phyloP scores from a whole-genome alignment of 352 stramenopile species.

The Phytophthora sojae region DNA sequence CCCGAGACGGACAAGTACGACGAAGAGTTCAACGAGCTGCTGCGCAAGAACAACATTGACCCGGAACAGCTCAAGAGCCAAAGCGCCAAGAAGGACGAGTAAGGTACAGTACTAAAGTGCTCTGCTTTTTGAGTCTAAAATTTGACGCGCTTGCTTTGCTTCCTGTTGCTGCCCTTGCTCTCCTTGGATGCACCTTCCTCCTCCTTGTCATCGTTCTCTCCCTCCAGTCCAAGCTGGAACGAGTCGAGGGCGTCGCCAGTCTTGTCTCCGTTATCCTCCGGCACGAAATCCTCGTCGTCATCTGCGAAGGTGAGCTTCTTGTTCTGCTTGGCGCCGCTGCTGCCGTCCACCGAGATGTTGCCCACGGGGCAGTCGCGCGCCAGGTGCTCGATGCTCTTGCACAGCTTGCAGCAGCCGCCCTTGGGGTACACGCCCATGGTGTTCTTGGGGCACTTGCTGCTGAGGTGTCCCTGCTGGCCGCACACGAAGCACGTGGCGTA shows the following conservation, averaged over 20 bases:
- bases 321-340: slow-evolving; percentile 65
- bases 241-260: slow-evolving; percentile 67
- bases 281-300: slow-evolving; percentile 54
- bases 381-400: slow-evolving; percentile 84
- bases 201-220: slow-evolving; percentile 42
- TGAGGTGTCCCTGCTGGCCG: slow-evolving; percentile 86
- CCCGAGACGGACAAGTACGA: slow-evolving; percentile 75
- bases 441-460: slow-evolving; percentile 86
- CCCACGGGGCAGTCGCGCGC: slow-evolving; percentile 82
- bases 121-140: slow-evolving; percentile 40
- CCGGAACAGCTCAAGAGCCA: slow-evolving; percentile 61
- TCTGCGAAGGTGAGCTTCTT: slow-evolving; percentile 83
- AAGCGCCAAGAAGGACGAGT: slow-evolving; percentile 37
- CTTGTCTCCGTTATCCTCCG: slow-evolving; percentile 34
- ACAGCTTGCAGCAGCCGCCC: slow-evolving; percentile 91
- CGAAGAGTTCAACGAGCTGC: slow-evolving; percentile 85
- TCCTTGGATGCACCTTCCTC: slow-evolving; percentile 13
- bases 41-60: slow-evolving; percentile 83
- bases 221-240: slow-evolving; percentile 50
- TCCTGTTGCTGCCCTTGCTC: slow-evolving; percentile 17
- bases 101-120: neutral
- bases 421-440: slow-evolving; percentile 90
- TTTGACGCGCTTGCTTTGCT: slow-evolving; percentile 52
- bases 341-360: slow-evolving; percentile 73
- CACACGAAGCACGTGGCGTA: slow-evolving; percentile 92